Base-by-base conservation (phyloP, 495 filamentous ascomycete genomes). In the Lentithecium fluviatile region DNA sequence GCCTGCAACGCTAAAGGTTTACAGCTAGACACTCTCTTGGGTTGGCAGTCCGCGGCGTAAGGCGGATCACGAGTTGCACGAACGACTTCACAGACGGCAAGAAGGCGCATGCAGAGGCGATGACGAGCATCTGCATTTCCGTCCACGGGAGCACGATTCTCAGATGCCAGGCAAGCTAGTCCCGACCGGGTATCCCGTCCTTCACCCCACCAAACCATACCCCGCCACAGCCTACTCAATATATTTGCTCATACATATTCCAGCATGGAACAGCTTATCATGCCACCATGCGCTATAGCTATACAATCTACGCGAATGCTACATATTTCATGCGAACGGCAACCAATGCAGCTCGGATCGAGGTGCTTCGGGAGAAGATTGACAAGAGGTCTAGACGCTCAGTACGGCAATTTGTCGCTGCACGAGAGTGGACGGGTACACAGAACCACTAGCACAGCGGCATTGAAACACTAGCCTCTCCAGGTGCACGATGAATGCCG, bases 211-310 rank as follows among this genome's bases (percentile, higher is more conserved):
- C 24, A 29, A 13, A 3, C 6, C 46, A 15, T 49, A 13, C 40
- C 40, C 40, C 40, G 6, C 40, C 13, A 43, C 60, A 45, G 42
- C 47, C 46, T 56, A 63, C 53, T 57, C 52, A 46, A 57, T 57
- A 32, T 56, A 43, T 43, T 52, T 57, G 52, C 52, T 43, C 24
- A 34, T 52, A 57, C 20, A 63, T 63, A 56, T 45, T 46, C 7
- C 12, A 49, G 20, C 17, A 10, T 29, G 12, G 52, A 6, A 17
- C 54, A 32, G 25, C 56, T 46, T 58, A 51, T 63, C 60, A 63
- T 26, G 12, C 60, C 60, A 52, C 52, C 60, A 56, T 56, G 60
- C 42, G 52, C 24, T 55, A 55, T 26, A 13, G 20, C 10, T 52
- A 13, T 2, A 36, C 13, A 32, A 10, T 10, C 29, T 32, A 10